These are phyloP conservation scores for Acer yangbiense DNA, from an alignment of 345 rosid genomes.

Conservation along the genomic window DNA sequence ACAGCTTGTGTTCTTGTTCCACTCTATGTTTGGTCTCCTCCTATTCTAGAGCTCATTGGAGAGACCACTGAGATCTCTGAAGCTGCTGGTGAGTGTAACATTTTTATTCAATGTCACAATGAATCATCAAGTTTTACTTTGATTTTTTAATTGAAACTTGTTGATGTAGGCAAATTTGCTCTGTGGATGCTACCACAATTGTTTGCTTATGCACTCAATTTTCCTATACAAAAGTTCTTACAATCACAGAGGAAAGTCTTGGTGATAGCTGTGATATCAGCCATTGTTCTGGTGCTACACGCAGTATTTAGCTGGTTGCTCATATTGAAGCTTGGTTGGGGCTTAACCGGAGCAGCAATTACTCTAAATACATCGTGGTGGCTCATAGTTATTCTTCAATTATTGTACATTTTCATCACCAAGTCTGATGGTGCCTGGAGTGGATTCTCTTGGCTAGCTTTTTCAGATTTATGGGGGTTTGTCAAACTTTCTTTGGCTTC, in stretches of 20 bases:
- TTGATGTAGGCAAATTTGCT: slow-evolving; percentile 71
- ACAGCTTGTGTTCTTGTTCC: slow-evolving; percentile 73
- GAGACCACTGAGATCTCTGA: slow-evolving; percentile 73
- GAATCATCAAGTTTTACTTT: too few species aligned
- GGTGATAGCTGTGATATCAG: slow-evolving; percentile 84
- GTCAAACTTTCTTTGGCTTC: slow-evolving; percentile 88
- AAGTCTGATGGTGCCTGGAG: slow-evolving; percentile 92
- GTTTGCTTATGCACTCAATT: slow-evolving; percentile 84
- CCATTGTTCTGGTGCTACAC: slow-evolving; percentile 59
- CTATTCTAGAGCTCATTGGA: slow-evolving; percentile 68
- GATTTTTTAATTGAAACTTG: not conserved
- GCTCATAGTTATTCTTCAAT: slow-evolving; percentile 66
- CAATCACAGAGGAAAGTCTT: slow-evolving; percentile 84
- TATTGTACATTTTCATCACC: slow-evolving; percentile 78
- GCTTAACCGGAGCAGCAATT: slow-evolving; percentile 84
- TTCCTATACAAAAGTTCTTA: slow-evolving; percentile 86
- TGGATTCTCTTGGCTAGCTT: slow-evolving; percentile 90
- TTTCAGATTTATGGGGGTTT: slow-evolving; percentile 71
- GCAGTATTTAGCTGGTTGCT: slow-evolving; percentile 74
- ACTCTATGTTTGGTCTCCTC: slow-evolving; percentile 82
- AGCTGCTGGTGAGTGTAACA: slow-evolving; percentile 65
- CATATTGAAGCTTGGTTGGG: slow-evolving; percentile 75
- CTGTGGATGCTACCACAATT: slow-evolving; percentile 88
- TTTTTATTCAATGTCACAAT: not conserved
- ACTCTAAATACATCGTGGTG: slow-evolving; percentile 87